Percentiles rank a stretch among this genome's conserved stretches.
phyloP scores from a whole-genome alignment of 371 early-diverging fungal genomes.

The Rhizopus sp. region DNA sequence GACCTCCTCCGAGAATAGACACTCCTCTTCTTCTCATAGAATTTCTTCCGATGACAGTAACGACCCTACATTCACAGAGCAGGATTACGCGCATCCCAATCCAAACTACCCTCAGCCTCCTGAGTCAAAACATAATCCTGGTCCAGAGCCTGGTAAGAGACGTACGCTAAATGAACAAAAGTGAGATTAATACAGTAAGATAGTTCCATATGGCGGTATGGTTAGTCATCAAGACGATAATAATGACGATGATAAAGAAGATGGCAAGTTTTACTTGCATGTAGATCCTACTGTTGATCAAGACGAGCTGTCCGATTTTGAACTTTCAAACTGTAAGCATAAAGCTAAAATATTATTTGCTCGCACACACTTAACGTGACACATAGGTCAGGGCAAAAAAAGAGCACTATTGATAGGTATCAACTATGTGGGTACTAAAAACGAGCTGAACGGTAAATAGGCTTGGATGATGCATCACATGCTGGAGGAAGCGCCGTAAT shows the following conservation, averaged over 20 bases:
- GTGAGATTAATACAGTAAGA: neutral
- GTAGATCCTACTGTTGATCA: conserved; percentile 36
- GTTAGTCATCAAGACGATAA: conserved; percentile 11
- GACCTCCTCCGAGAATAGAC: conserved; percentile 10
- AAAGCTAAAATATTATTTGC: too few relatives aligned
- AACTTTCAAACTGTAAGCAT: conserved; percentile 71
- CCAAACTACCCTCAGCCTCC: conserved; percentile 35
- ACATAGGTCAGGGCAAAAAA: conserved; percentile 62
- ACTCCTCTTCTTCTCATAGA: conserved; percentile 10
- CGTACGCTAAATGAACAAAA: neutral
- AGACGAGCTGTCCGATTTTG: conserved; percentile 38
- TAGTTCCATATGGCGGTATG: conserved; percentile 32
- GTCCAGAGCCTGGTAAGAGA: conserved; percentile 27
- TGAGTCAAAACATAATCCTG: conserved; percentile 29
- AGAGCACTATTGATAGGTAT: conserved; percentile 91
- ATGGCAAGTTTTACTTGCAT: conserved; percentile 33
- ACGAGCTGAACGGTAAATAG: conserved; percentile 63
- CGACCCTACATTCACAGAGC: conserved; percentile 17
- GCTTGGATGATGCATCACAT: neutral
- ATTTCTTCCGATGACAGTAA: conserved; percentile 10
- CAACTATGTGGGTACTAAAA: conserved; percentile 79
- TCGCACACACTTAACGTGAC: neutral
- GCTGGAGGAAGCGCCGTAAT: neutral
- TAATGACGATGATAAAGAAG: conserved; percentile 7
- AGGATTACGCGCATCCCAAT: conserved; percentile 18